Evolutionary conservation across 371 early-diverging fungal species (phyloP).

Genomic region (Rhizopus arrhizus): DNA sequence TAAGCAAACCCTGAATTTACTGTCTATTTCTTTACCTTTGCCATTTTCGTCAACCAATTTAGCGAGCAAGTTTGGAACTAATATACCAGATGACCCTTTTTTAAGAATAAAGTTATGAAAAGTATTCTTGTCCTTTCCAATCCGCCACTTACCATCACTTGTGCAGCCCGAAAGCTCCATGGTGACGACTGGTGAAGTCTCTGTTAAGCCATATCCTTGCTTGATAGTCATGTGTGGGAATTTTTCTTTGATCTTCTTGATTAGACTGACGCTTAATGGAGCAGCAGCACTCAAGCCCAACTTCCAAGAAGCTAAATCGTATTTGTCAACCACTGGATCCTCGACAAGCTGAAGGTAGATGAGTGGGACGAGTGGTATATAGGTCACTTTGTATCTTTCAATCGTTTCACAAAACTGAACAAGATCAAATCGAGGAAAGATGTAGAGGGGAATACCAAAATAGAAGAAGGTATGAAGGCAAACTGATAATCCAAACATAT

Average conservation of each 20-base stretch:
- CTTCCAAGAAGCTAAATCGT: slow-evolving; percentile 65
- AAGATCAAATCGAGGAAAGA: slow-evolving; percentile 72
- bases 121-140: not conserved
- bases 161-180: slow-evolving; percentile 20
- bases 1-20: not conserved
- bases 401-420: slow-evolving; percentile 56
- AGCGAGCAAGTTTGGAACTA: slow-evolving; percentile 70
- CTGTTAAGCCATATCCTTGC: slow-evolving; percentile 38
- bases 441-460: slow-evolving; percentile 45
- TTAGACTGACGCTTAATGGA: slow-evolving; percentile 68
- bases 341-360: slow-evolving; percentile 68
- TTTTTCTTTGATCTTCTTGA: slow-evolving; percentile 38
- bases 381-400: slow-evolving; percentile 59
- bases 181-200: slow-evolving; percentile 23
- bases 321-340: slow-evolving; percentile 64
- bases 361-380: slow-evolving; percentile 76
- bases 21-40: slow-evolving; percentile 37
- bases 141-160: slow-evolving; percentile 11
- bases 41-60: slow-evolving; percentile 67
- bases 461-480: slow-evolving; percentile 34
- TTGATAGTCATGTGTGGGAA: slow-evolving; percentile 48
- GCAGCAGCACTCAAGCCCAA: slow-evolving; percentile 77
- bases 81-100: slow-evolving; percentile 68
- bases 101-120: not conserved
- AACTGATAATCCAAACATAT: slow-evolving; percentile 52